A percentile compares a stretch with the other conserved stretches of the same genome.
These are phyloP conservation scores for Xylariaceae sp. DNA, from an alignment of 2,329 filamentous ascomycete species.

Conservation along the genomic window DNA sequence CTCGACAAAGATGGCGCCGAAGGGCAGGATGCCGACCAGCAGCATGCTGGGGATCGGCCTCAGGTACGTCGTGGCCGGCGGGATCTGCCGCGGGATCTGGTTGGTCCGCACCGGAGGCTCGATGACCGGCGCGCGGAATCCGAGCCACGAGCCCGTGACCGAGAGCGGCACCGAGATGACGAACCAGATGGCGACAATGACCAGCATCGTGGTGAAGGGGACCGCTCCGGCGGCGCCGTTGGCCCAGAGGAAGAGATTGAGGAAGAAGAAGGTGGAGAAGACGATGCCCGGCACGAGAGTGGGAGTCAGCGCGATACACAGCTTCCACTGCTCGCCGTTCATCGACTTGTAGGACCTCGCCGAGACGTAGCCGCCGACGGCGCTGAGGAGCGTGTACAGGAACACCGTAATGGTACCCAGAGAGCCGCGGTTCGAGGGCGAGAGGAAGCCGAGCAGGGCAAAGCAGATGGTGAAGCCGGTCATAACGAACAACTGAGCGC, in stretches of 20 bases:
- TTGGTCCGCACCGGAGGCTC: slow-evolving; percentile 86
- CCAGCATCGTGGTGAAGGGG: slow-evolving; percentile 93
- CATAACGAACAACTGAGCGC: slow-evolving; percentile 96
- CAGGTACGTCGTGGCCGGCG: slow-evolving; percentile 74
- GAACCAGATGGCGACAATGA: slow-evolving; percentile 92
- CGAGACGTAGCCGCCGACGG: slow-evolving; percentile 85
- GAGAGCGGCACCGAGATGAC: slow-evolving; percentile 90
- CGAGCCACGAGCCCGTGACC: slow-evolving; percentile 84
- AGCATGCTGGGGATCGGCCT: slow-evolving; percentile 84
- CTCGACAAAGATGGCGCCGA: slow-evolving; percentile 95
- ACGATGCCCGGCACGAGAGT: slow-evolving; percentile 78
- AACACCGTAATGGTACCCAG: slow-evolving; percentile 89
- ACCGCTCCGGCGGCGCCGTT: slow-evolving; percentile 89
- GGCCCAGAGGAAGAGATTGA: slow-evolving; percentile 95
- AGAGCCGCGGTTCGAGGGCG: slow-evolving; percentile 89
- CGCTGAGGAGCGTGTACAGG: slow-evolving; percentile 87
- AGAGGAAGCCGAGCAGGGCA: slow-evolving; percentile 88
- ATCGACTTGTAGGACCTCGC: slow-evolving; percentile 91
- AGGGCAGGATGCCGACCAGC: slow-evolving; percentile 85
- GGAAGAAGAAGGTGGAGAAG: slow-evolving; percentile 81
- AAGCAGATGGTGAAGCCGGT: slow-evolving; percentile 89
- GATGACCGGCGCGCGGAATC: slow-evolving; percentile 67
- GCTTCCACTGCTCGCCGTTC: slow-evolving; percentile 87
- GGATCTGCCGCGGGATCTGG: slow-evolving; percentile 96
- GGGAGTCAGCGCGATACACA: slow-evolving; percentile 84